Conservation (phyloP, 1,139 yeast species). For the Diutina mesorugosa region DNA sequence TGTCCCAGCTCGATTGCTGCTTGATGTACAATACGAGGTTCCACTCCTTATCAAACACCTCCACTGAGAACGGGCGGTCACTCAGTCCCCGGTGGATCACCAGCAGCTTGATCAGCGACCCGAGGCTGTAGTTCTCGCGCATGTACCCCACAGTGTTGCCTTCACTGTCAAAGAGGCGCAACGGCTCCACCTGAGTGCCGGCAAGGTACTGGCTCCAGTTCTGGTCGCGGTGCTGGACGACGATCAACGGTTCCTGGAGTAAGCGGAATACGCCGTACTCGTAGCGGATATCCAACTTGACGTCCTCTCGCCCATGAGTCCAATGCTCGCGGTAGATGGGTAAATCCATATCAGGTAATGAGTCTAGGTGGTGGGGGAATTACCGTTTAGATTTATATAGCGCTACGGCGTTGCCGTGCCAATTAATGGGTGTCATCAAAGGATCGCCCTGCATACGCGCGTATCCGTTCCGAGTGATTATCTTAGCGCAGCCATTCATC, state of each 20-base stretch:
- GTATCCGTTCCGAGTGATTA: neutral
- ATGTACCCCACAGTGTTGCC: neutral
- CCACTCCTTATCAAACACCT: slow-evolving; percentile 1
- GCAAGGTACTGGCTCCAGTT: neutral
- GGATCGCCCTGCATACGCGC: neutral
- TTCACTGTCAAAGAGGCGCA: neutral
- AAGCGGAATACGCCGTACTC: neutral
- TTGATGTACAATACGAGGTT: neutral
- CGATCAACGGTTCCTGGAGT: neutral
- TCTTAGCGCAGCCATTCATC: neutral
- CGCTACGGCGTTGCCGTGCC: too few relatives aligned
- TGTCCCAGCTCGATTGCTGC: neutral
- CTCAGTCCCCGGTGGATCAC: neutral
- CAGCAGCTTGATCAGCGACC: neutral
- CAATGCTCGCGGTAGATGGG: slow-evolving; percentile 1
- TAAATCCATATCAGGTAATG: neutral
- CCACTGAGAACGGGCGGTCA: neutral
- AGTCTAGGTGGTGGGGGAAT: neutral
- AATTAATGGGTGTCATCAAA: too few relatives aligned
- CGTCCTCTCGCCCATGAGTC: neutral
- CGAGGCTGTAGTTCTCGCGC: neutral
- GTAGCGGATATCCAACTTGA: neutral
- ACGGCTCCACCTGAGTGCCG: neutral
- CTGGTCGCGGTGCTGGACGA: neutral
- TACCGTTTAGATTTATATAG: too few relatives aligned